Base-by-base conservation (phyloP, 768 basidiomycete genomes). In the Pisolithus albus region DNA sequence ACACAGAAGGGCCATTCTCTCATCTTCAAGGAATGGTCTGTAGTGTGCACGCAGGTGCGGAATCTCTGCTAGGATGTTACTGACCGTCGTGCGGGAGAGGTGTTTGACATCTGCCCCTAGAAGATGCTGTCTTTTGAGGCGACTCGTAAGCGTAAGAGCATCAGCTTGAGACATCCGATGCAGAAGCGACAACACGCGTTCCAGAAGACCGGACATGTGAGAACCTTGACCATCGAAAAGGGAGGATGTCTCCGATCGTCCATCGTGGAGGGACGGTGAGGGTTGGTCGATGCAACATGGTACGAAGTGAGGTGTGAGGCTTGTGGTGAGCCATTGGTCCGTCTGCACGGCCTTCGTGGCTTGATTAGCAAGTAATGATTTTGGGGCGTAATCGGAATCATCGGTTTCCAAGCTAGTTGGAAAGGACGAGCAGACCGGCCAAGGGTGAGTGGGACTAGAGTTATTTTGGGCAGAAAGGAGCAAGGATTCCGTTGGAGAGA, bases 51-150 rank as follows among this genome's bases (percentile, higher is more conserved):
- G 82, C n/a, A 95, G 72, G 11, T 74, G 75, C 9, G 75, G 73
- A 10, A 82, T 74, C 47, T 99, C 95, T 23, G 75, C 69, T 13
- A 92, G 61, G 46, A 99, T 82, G 47, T 77, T 76, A 52, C 79
- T 78, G 52, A 98, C 76, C 0, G 92, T 96, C 23, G 79, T 80
- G 42, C 86, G 82, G 0, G 92, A 94, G 16, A 98, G 76, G 64
- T 96, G 87, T 28, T 82, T 80, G 28, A 97, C 78, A 58, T 96
- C 92, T 8, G 91, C 87, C 21, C 86, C 86, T 52, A 80, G 80
- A 18, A 98, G 75, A 60, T 93, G 82, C 59, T 97, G 94, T 51
- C 92, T 85, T 68, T 91, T 94, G 24, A 98, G 73, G 24, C 96
- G 84, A 56, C 88, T 88, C 30, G 90, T 91, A 39, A 98, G 74